Percentiles rank a stretch among this genome's conserved stretches.
These are phyloP conservation scores for Verticillium longisporum DNA, from an alignment of 2,329 filamentous ascomycete species.

Conservation along the genomic window DNA sequence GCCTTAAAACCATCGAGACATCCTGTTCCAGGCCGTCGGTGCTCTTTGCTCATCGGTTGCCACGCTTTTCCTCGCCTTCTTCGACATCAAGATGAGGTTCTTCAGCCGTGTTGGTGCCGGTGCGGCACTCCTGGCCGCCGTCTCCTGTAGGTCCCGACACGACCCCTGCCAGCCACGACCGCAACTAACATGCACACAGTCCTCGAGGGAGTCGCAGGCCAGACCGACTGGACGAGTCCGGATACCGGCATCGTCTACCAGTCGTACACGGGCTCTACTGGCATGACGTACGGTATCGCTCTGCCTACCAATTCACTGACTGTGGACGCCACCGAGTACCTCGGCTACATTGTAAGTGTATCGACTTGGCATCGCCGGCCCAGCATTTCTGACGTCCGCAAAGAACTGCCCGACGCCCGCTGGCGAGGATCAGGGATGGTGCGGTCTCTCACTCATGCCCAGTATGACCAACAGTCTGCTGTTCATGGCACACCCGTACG, in stretches of 20 bases:
- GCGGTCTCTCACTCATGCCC: conserved; percentile 48
- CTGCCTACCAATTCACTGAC: conserved; percentile 41
- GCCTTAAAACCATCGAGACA: not conserved
- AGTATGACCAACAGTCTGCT: conserved; percentile 53
- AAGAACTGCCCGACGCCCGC: conserved; percentile 39
- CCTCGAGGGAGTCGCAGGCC: conserved; percentile 9
- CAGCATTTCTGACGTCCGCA: conserved; percentile 1
- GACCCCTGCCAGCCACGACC: not conserved
- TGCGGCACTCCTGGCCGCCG: conserved; percentile 7
- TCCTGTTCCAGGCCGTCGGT: not conserved
- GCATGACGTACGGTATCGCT: conserved; percentile 47
- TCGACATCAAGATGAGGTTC: conserved; percentile 5
- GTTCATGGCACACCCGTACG: conserved; percentile 50
- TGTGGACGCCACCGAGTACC: conserved; percentile 46
- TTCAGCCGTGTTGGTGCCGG: conserved; percentile 8
- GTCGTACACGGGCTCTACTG: conserved; percentile 38
- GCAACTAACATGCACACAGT: conserved; percentile 2
- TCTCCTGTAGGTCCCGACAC: conserved; percentile 1
- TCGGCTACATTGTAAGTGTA: conserved; percentile 46
- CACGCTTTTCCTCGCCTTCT: not conserved
- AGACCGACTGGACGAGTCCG: conserved; percentile 30
- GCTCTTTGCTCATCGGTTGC: not conserved
- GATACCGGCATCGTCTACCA: conserved; percentile 47
- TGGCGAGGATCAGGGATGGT: conserved; percentile 45
- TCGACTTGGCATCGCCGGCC: too few relatives aligned